These are phyloP conservation scores for Angomonas ambiguus DNA, from an alignment of 208 protist genomes.

Conservation along the genomic window DNA sequence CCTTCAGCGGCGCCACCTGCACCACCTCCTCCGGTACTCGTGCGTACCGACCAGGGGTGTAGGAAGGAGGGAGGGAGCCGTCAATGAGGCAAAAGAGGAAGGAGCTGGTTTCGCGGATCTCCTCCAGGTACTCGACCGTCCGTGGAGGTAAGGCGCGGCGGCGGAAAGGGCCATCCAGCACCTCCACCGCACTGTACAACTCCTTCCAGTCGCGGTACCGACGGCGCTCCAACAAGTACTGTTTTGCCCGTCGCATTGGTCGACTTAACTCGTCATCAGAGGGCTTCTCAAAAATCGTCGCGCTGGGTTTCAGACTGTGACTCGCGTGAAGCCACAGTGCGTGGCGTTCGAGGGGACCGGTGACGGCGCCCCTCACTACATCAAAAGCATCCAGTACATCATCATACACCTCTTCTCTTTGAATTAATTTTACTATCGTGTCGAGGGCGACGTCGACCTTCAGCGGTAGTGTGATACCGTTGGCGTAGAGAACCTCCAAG, in stretches of 20 bases:
- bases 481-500: conserved; percentile 50
- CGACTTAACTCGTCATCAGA: conserved; percentile 65
- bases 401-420: conserved; percentile 59
- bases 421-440: conserved; percentile 52
- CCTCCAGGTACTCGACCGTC: conserved; percentile 33
- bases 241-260: conserved; percentile 45
- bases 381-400: conserved; percentile 79
- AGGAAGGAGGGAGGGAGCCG: conserved; percentile 57
- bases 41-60: conserved; percentile 66
- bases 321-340: conserved; percentile 83
- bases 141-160: conserved; percentile 32
- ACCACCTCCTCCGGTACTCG: conserved; percentile 72
- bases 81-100: conserved; percentile 87
- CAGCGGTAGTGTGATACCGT: conserved; percentile 60
- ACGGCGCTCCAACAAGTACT: conserved; percentile 34
- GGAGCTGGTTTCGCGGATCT: conserved; percentile 59
- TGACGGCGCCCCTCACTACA: conserved; percentile 68
- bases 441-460: conserved; percentile 47
- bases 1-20: conserved; percentile 51
- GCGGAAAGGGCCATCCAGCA: conserved; percentile 67
- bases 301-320: conserved; percentile 65
- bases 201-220: conserved; percentile 71
- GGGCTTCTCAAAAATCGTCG: conserved; percentile 78
- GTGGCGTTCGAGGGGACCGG: conserved; percentile 70
- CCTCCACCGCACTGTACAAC: conserved; percentile 55